A percentile compares a stretch with the other conserved stretches of the same genome.
Conservation (phyloP, 768 basidiomycete genomes). For the Phaffia tasmanica region DNA sequence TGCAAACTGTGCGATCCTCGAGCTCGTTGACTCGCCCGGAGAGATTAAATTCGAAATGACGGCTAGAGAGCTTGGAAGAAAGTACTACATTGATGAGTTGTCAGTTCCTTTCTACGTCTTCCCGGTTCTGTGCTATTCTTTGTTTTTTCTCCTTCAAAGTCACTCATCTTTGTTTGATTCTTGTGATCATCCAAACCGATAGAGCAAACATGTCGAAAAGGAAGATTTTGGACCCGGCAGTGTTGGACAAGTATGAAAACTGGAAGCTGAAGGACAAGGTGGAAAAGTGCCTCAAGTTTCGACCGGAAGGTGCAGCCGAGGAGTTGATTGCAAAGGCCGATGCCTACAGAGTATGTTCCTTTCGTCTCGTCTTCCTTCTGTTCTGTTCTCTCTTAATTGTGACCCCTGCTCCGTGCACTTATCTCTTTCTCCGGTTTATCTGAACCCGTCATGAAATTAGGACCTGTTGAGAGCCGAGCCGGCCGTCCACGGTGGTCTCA, state of each 20-base stretch:
- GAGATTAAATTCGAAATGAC: constrained; percentile 84
- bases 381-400: neutral
- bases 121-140: constrained; percentile 1
- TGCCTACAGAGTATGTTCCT: constrained; percentile 19
- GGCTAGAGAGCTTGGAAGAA: constrained; percentile 76
- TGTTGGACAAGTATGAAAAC: constrained; percentile 7
- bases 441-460: neutral
- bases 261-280: constrained; percentile 27
- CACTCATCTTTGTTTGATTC: neutral
- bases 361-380: neutral
- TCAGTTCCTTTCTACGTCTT: constrained; percentile 13
- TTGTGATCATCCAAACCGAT: neutral
- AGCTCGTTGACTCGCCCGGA: constrained; percentile 85
- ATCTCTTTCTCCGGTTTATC: neutral
- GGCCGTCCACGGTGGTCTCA: neutral
- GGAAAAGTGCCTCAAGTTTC: constrained; percentile 32
- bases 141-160: neutral
- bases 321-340: constrained; percentile 32
- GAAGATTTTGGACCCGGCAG: neutral
- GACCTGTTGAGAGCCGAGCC: constrained; percentile 7
- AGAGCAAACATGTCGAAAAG: constrained; percentile 2
- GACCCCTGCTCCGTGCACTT: neutral
- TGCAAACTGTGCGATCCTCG: constrained; percentile 80
- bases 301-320: constrained; percentile 28
- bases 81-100: constrained; percentile 42